phyloP scores from a whole-genome alignment of 805 yeast genomes.

The Metschnikowia noctiluminum region DNA sequence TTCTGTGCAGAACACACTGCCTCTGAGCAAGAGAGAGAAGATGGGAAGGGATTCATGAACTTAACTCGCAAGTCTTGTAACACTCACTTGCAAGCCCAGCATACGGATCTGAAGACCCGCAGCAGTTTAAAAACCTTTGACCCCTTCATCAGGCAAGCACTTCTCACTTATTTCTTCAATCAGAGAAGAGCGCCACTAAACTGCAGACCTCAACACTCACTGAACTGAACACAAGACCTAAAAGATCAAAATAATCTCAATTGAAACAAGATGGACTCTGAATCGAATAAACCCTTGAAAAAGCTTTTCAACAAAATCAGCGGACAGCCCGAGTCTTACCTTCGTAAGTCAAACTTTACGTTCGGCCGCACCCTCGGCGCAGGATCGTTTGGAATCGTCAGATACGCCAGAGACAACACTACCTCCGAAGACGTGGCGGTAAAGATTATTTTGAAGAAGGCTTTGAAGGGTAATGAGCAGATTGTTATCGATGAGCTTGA shows the following conservation, averaged over 20 bases:
- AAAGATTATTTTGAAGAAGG: slow-evolving; percentile 83
- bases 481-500: slow-evolving; percentile 76
- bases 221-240: not conserved
- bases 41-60: not conserved
- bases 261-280: slow-evolving; percentile 1
- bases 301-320: slow-evolving; percentile 51
- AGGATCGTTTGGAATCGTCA: slow-evolving; percentile 91
- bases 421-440: slow-evolving; percentile 76
- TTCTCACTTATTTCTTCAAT: no score
- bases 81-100: not conserved
- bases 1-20: not conserved
- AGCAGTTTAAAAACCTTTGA: no score
- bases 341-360: slow-evolving; percentile 64
- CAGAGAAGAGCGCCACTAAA: no score
- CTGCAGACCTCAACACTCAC: not conserved
- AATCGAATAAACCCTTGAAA: slow-evolving; percentile 18
- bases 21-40: not conserved
- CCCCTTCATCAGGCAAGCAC: no score
- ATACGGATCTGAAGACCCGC: no score
- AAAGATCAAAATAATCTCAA: not conserved
- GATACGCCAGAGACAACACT: slow-evolving; percentile 57
- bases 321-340: slow-evolving; percentile 71
- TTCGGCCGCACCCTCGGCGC: slow-evolving; percentile 90
- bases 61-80: not conserved
- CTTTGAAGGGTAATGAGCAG: slow-evolving; percentile 73